Evolutionary conservation across 2,329 filamentous ascomycete genomes (phyloP), one percentile per base, ranked within the genome.

Genomic region (Nigrograna mackinnonii): DNA sequence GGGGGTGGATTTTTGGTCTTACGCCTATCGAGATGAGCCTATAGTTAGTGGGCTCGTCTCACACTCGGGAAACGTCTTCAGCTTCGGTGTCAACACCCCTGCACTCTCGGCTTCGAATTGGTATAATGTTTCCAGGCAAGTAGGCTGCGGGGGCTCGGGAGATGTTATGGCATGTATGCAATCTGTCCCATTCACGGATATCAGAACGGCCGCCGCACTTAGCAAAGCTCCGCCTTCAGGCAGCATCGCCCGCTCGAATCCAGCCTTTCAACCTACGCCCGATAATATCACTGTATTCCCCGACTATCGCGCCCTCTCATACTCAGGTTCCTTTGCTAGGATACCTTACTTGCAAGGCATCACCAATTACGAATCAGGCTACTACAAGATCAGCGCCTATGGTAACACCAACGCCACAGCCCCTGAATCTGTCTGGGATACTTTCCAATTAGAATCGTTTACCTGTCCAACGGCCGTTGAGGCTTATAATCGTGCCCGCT

Each of bases 21-120:
- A 77, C 38, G 72, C 77, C 0, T 78, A 71, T 41, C 51, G 53
- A 6, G 38, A 70, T 0, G 72, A 80, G 19, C 75, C 78, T 5
- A 79, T 81, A 11, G 71, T 71, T n/a, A 57, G 66, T 5, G 75
- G 68, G 3, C 59, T 78, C 7, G 75, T 79, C 41, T 61, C 71
- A 3, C 66, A 72, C 22, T 80, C 77, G 4, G 78, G 78, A 2
- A 76, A 69, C 3, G 71, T 66, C 2, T 52, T 67, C 30, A 61
- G 60, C 44, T 66, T 58, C 35, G 35, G 52, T 31, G 51, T 49
- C 6, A 62, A 60, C 26, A 67, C 59, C 1, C 52, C 47, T 16
- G 50, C 58, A 9, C 49, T 55, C 13, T 53, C 51, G 2, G 58
- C 57, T 32, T 41, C 50, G 7, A 33, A 57, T 4, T 66, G 67